These are phyloP conservation scores for Leccinum subrobustum DNA, from an alignment of 1,284 basidiomycete species.

Conservation along the genomic window DNA sequence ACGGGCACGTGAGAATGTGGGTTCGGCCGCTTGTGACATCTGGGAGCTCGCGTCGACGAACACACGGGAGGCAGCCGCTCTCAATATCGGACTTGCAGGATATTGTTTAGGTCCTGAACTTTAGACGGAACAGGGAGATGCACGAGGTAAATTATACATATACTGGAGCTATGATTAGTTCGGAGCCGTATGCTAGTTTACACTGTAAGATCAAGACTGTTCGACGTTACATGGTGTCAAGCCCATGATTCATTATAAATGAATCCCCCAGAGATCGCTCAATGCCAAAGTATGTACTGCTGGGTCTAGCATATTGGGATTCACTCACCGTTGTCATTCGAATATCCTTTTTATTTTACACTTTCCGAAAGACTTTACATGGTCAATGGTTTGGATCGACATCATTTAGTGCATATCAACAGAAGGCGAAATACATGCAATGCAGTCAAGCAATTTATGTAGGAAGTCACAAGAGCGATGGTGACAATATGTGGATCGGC, in stretches of 20 bases:
- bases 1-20: conserved; percentile 80
- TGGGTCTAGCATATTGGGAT: not conserved
- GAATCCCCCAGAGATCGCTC: not conserved
- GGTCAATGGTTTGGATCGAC: not conserved
- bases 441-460: not conserved
- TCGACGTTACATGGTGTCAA: not conserved
- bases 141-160: conserved; percentile 24
- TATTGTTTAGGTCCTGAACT: conserved; percentile 17
- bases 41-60: conserved; percentile 29
- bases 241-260: not conserved
- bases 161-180: conserved; percentile 1
- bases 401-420: not conserved
- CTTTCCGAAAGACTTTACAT: not conserved
- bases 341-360: not conserved
- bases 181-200: not conserved
- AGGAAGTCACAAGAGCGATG: not conserved
- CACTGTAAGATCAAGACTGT: not conserved
- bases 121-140: not conserved
- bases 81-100: conserved; percentile 35
- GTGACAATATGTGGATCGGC: not conserved
- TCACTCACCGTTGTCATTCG: not conserved
- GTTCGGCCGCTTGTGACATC: conserved; percentile 63
- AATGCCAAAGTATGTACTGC: not conserved
- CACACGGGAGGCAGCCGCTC: conserved; percentile 31
- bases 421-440: not conserved